A percentile compares a stretch with the other conserved stretches of the same genome.
Conservation (phyloP, 495 filamentous ascomycete species). For the Neurospora cerealis region DNA sequence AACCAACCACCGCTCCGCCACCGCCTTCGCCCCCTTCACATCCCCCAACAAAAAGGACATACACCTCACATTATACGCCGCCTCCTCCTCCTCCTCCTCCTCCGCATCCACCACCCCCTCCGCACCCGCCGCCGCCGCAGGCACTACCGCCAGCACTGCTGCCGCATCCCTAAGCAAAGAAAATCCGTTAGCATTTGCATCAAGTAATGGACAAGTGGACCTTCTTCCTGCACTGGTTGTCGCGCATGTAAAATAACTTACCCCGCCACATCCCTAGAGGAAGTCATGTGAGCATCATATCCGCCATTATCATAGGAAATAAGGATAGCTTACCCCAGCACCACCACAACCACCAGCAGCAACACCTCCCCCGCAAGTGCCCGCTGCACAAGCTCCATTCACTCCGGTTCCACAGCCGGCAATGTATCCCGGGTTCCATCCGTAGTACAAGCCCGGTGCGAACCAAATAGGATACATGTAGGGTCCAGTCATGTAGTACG, state of each 20-base stretch:
- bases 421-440: slow-evolving; percentile 31
- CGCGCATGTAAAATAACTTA: background rate
- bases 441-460: slow-evolving; percentile 16
- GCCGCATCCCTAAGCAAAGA: slow-evolving; percentile 37
- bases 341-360: slow-evolving; percentile 26
- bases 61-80: slow-evolving; percentile 64
- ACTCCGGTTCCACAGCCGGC: slow-evolving; percentile 7
- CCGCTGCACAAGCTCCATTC: slow-evolving; percentile 9
- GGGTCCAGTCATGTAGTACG: slow-evolving; percentile 31
- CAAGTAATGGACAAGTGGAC: background rate
- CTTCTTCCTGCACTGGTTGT: background rate
- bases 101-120: slow-evolving; percentile 29
- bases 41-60: slow-evolving; percentile 25
- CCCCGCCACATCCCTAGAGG: slow-evolving; percentile 7
- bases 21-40: slow-evolving; percentile 18
- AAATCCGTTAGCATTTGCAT: background rate
- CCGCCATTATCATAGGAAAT: background rate
- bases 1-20: slow-evolving; percentile 19
- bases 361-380: slow-evolving; percentile 25
- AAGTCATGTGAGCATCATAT: background rate
- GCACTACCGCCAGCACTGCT: slow-evolving; percentile 45
- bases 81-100: slow-evolving; percentile 26
- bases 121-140: slow-evolving; percentile 35
- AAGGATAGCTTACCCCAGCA: slow-evolving; percentile 4
- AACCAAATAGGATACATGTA: slow-evolving; percentile 27